Evolutionary conservation across 140 eudicot species (phyloP), one percentile per base, ranked within the genome.

Genomic region (Senecio squalidus): DNA sequence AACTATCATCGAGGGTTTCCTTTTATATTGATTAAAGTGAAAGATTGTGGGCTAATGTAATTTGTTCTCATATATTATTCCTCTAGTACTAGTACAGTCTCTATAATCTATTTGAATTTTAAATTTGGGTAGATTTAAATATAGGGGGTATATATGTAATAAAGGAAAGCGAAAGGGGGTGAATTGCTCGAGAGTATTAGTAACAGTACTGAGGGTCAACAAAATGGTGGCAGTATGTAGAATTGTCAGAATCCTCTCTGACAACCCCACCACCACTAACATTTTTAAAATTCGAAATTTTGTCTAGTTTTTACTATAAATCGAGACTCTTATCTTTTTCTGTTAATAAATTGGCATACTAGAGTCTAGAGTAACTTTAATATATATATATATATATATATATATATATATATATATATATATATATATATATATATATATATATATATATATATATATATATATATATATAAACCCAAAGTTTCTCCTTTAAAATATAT

Each of bases 251-350:
- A 54, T 34, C 4, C 10, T n/a, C 41, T 24, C 76, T 71, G 76
- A 71, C 76, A 71, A 45, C 25, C 41, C 70, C 65, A 71, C 53
- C 25, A 53, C 70, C 65, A 62, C 76, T 55, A 24, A 53, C 48
- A 51, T 40, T 70, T 52, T 14, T 7, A 59, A 49, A 15, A 25
- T 34, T 27, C 27, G 33, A 68, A 68, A 47, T 17, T 9, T 48
- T 58, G 26, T 48, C 11, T 46, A 41, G 28, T 28, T 62, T 27
- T 46, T 21, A 20, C 16, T 5, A 44, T 22, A 27, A 55, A 40
- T 55, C 17, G 41, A 54, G 52, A 54, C 11, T 24, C 23, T 55
- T 22, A 21, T 15, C 9, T 22, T 57, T 64, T 48, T 50, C 1
- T 33, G 59, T 21, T 15, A 21, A 16, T 43, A n/a, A 15, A 16